Evolutionary conservation across 1,284 basidiomycete species (phyloP).

Genomic region (Ceratobasidium sp.): DNA sequence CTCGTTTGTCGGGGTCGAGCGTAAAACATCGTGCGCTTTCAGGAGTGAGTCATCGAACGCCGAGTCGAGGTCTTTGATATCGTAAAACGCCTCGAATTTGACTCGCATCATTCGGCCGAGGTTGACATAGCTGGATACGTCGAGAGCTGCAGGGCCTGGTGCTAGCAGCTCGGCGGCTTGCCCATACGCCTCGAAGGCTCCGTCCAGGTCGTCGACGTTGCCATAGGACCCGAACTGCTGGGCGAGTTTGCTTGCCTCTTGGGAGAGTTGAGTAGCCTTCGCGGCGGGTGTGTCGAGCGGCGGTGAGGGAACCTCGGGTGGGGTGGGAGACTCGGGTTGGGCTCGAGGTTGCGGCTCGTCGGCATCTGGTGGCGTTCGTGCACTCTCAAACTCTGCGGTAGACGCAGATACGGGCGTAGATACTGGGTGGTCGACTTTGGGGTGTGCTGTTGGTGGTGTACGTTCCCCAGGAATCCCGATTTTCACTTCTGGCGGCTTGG

Average conservation of each 20-base stretch:
- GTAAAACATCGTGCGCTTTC: no score
- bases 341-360: no score
- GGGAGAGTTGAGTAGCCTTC: not conserved
- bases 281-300: not conserved
- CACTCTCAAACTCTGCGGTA: not conserved
- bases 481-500: no score
- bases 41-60: no score
- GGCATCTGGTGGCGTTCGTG: not conserved
- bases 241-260: not conserved
- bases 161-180: constrained; percentile 1
- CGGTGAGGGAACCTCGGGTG: not conserved
- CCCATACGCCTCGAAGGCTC: constrained; percentile 17
- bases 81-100: no score
- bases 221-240: constrained; percentile 11
- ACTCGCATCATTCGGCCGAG: constrained; percentile 29
- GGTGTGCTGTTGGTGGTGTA: not conserved
- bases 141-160: not conserved
- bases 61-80: no score
- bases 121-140: constrained; percentile 3
- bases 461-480: not conserved
- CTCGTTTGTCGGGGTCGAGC: no score
- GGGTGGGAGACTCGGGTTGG: not conserved
- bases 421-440: not conserved
- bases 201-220: constrained; percentile 17
- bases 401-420: not conserved